A percentile compares a stretch with the other conserved stretches of the same genome.
Conservation (phyloP, 306 rosid species). For the Dicorynia guianensis region DNA sequence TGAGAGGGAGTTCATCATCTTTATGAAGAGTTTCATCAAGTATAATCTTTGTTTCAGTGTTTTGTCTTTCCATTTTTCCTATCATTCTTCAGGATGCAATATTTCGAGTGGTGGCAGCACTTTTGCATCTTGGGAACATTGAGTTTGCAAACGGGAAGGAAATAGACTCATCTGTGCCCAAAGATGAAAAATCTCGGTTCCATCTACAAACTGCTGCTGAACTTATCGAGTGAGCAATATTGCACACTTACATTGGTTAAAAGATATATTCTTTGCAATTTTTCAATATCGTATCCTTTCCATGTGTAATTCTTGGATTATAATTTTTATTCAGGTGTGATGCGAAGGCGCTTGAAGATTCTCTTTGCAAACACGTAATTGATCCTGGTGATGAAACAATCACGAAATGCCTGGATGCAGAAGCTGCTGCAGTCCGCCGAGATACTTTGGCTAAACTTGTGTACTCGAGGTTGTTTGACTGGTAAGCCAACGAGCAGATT, state of each 20-base stretch:
- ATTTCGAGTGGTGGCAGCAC: constrained; percentile 85
- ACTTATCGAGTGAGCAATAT: constrained; percentile 70
- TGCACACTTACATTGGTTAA: constrained; percentile 23
- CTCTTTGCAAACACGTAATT: constrained; percentile 94
- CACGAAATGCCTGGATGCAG: constrained; percentile 91
- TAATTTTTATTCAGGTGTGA: constrained; percentile 72
- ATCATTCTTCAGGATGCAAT: constrained; percentile 68
- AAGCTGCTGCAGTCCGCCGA: constrained; percentile 82
- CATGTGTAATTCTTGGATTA: constrained; percentile 28
- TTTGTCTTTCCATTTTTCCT: constrained; percentile 19
- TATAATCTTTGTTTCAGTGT: constrained; percentile 33
- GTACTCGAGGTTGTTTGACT: constrained; percentile 87
- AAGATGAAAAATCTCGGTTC: constrained; percentile 77
- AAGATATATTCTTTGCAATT: neutral
- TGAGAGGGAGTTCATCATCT: constrained; percentile 30
- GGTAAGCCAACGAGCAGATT: constrained; percentile 60
- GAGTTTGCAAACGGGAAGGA: constrained; percentile 85
- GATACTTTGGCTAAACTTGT: constrained; percentile 91
- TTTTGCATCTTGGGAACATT: constrained; percentile 85
- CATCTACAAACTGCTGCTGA: constrained; percentile 83
- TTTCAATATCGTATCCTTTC: constrained; percentile 41
- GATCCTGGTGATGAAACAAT: constrained; percentile 93
- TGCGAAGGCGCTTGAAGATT: constrained; percentile 83
- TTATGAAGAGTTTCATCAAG: constrained; percentile 24
- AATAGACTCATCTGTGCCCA: constrained; percentile 78